These are phyloP conservation scores for Backusella tuberculispora DNA, from an alignment of 192 early-diverging fungal species.

Conservation along the genomic window DNA sequence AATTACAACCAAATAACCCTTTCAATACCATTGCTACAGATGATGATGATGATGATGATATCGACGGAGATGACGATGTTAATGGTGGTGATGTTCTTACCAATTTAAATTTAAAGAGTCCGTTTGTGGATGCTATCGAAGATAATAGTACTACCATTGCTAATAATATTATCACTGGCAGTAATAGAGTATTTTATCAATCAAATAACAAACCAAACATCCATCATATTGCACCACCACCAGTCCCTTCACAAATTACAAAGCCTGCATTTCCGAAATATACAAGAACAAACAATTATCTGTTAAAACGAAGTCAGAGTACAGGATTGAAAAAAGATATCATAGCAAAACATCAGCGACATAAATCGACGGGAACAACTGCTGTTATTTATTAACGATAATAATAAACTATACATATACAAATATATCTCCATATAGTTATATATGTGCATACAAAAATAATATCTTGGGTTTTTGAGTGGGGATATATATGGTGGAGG, in stretches of 20 bases:
- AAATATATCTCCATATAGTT: too few species aligned
- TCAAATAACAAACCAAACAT: conserved; percentile 16
- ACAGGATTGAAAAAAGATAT: neutral
- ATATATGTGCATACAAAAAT: too few species aligned
- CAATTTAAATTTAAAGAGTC: neutral
- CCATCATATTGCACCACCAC: conserved; percentile 10
- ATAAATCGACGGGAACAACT: neutral
- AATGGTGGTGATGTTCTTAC: neutral
- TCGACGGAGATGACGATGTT: conserved; percentile 8
- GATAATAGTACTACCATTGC: too few species aligned
- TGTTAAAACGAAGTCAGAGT: conserved; percentile 18
- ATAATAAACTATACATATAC: too few species aligned
- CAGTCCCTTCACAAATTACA: conserved; percentile 22
- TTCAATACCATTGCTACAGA: conserved; percentile 12
- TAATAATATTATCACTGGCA: too few species aligned
- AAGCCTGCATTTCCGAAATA: conserved; percentile 27
- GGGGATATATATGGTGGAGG: neutral
- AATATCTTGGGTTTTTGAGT: neutral
- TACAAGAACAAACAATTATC: neutral
- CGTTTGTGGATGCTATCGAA: neutral
- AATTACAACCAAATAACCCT: conserved; percentile 8
- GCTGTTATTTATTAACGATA: neutral
- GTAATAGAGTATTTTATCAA: neutral
- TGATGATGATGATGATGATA: neutral
- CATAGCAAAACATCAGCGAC: neutral